These are phyloP conservation scores for Vachellia pachyceras DNA, from an alignment of 306 rosid species.

Conservation along the genomic window DNA sequence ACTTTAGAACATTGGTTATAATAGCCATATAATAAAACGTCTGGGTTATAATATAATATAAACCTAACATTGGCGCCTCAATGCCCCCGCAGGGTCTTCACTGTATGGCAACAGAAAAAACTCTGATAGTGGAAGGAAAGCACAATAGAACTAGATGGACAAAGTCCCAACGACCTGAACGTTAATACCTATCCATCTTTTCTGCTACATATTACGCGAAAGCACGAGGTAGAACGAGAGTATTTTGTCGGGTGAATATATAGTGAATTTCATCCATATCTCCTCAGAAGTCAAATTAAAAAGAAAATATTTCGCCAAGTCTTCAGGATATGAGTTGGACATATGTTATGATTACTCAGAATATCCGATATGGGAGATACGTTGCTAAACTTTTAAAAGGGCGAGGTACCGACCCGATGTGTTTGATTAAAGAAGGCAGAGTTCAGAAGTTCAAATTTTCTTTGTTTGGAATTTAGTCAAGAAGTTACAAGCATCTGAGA, in stretches of 20 bases:
- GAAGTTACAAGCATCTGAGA: not conserved
- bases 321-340: not conserved
- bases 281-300: not conserved
- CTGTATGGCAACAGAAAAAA: not conserved
- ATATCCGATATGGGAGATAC: not conserved
- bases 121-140: not conserved
- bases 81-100: not conserved
- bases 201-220: not conserved
- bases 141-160: not conserved
- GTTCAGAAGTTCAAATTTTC: not conserved
- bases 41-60: not conserved
- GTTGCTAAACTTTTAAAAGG: not conserved
- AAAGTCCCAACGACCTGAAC: slow-evolving; percentile 1
- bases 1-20: slow-evolving; percentile 24
- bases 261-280: not conserved
- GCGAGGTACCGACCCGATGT: not conserved
- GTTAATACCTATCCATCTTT: not conserved
- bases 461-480: slow-evolving; percentile 1
- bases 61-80: not conserved
- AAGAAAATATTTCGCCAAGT: not conserved
- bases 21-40: not conserved
- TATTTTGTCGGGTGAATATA: not conserved
- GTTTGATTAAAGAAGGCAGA: not conserved
- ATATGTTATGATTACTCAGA: not conserved
- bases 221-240: not conserved